These are phyloP conservation scores for Blakeslea trispora DNA, from an alignment of 371 early-diverging fungal genomes.

Conservation along the genomic window DNA sequence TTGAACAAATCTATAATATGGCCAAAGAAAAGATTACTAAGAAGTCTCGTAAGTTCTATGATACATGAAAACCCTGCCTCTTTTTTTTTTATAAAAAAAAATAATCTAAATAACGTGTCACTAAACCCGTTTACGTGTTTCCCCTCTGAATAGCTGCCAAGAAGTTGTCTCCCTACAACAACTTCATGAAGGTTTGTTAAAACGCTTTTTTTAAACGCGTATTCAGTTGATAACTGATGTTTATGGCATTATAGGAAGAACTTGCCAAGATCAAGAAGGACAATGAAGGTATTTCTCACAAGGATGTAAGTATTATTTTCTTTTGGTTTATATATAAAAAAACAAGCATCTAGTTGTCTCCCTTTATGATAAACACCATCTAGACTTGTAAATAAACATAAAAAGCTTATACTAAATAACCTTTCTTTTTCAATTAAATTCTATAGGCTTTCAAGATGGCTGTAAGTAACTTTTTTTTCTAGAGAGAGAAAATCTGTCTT, in stretches of 20 bases:
- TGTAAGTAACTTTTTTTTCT: constrained; percentile 42
- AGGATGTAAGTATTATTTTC: constrained; percentile 46
- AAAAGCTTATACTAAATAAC: background rate
- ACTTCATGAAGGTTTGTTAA: constrained; percentile 63
- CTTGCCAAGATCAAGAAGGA: constrained; percentile 65
- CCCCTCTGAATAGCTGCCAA: constrained; percentile 7
- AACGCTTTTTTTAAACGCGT: background rate
- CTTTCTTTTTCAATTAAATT: constrained; percentile 5
- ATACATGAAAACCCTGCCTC: background rate
- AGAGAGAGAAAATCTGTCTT: background rate
- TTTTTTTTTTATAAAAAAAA: too few relatives aligned
- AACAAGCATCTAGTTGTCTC: too few relatives aligned
- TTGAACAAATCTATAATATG: constrained; percentile 18
- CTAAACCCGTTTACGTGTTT: background rate
- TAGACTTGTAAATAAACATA: too few relatives aligned
- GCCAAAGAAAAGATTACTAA: constrained; percentile 32
- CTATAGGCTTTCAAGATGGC: constrained; percentile 47
- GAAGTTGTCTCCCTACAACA: constrained; percentile 68
- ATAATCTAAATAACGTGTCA: constrained; percentile 14
- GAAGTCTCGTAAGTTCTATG: constrained; percentile 28
- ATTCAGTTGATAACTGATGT: background rate
- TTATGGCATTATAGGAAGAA: constrained; percentile 43
- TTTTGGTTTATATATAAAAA: background rate
- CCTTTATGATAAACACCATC: too few relatives aligned
- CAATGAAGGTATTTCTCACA: constrained; percentile 60